A percentile compares a stretch with the other conserved stretches of the same genome.
These are phyloP conservation scores for Fusarium sp. DNA, from an alignment of 2,329 filamentous ascomycete species.

Conservation along the genomic window DNA sequence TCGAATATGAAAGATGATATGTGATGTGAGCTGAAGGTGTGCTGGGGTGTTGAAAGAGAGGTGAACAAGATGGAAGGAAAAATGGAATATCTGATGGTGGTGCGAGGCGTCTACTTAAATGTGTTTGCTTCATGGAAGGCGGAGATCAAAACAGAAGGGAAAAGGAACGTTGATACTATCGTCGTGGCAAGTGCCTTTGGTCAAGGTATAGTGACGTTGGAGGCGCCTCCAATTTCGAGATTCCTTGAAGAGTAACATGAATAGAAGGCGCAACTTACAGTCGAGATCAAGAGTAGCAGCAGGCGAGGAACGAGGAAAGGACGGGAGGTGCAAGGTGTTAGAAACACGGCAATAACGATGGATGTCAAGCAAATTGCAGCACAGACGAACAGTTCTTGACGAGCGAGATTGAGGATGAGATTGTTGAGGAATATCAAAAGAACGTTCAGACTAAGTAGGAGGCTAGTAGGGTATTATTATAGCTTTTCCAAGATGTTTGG, in stretches of 20 bases:
- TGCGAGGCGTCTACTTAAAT: constrained; percentile 29
- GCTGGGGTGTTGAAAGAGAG: background rate
- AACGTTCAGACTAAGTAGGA: constrained; percentile 7
- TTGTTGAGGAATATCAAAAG: background rate
- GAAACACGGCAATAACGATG: background rate
- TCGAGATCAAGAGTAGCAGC: background rate
- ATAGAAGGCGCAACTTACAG: constrained; percentile 7
- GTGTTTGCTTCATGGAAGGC: constrained; percentile 18
- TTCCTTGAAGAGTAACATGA: background rate
- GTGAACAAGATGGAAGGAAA: constrained; percentile 1
- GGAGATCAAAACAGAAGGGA: background rate
- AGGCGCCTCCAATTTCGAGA: constrained; percentile 8
- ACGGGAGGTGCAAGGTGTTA: background rate
- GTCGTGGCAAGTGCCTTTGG: background rate
- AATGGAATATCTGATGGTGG: background rate
- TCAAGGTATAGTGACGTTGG: constrained; percentile 21
- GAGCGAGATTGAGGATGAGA: background rate
- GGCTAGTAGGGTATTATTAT: constrained; percentile 16
- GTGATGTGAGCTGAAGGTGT: constrained; percentile 8
- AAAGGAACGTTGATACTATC: constrained; percentile 16
- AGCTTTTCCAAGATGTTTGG: background rate
- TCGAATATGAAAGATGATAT: constrained; percentile 16
- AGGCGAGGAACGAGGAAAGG: background rate
- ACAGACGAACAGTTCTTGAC: constrained; percentile 3
- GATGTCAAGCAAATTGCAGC: constrained; percentile 8